Base-by-base conservation (phyloP, 2,329 filamentous ascomycete genomes). In the Trichophyton schoenleinii region DNA sequence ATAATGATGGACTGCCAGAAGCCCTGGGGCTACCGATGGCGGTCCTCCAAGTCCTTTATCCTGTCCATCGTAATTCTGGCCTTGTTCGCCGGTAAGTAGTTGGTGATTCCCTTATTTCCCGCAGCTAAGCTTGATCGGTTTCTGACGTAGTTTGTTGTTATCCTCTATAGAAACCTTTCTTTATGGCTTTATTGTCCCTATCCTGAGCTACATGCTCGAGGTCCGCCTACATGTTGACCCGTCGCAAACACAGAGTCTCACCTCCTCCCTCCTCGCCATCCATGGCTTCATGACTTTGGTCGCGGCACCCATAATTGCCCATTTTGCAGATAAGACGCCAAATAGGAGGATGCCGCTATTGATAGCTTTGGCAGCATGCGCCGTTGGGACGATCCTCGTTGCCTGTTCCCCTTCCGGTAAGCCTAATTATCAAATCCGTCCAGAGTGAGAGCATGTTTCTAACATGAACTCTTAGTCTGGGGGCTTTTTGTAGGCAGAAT, bases 171-270 rank as follows among this genome's bases (percentile, higher is more conserved):
- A 71, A 49, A 65, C 65, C 11, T 71, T 70, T 20, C 65, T 71
- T 0, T 70, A 69, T 58, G 64, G 65, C 9, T 71, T 71, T 36
- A 60, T 72, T n/a, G 67, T 72, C 1, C 70, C 70, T 1, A 68
- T 72, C 44, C 66, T 73, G 3, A 68, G 68, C 2, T 68, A 67
- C 18, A 64, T 71, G 7, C 58, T 71, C 2, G 66, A 70, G 61
- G 62, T 62, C 38, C 69, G 70, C n/a, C 60, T 72, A 4, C 60
- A 62, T 18, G 57, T 71, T 9, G 65, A 68, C 25, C 58, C 58
- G 8, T 64, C 64, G 2, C 58, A 67, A 20, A 69, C 68, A 3
- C 69, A 72, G 48, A 62, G 64, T 2, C 41, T 70, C 44, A 70
- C 65, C 28, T 68, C 68, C 15, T 60, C 66, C 1, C 41, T 72